Conservation (phyloP, 768 basidiomycete species). For the Zangia roseola region DNA sequence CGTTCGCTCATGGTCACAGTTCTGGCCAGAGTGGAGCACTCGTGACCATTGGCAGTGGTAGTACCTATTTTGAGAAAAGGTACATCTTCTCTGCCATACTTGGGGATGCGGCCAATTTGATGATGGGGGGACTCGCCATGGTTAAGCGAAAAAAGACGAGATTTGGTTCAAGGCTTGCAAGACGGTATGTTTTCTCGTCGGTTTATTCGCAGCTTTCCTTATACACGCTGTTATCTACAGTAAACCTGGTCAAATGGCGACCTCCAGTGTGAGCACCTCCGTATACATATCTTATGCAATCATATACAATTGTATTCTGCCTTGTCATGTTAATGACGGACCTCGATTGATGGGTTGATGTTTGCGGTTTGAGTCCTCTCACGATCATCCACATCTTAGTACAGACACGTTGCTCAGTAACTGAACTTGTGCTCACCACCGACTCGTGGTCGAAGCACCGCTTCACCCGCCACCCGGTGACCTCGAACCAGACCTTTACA, state of each 20-base stretch:
- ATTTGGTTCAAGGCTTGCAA: slow-evolving; percentile 88
- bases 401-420: no score
- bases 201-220: not conserved
- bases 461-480: no score
- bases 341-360: no score
- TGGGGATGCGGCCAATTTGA: slow-evolving; percentile 62
- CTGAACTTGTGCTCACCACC: no score
- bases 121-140: slow-evolving; percentile 93
- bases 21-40: no score
- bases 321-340: not conserved
- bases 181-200: slow-evolving; percentile 53
- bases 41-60: slow-evolving; percentile 71
- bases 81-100: slow-evolving; percentile 34
- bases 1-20: no score
- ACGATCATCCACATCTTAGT: no score
- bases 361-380: no score
- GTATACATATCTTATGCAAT: not conserved
- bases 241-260: slow-evolving; percentile 96
- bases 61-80: slow-evolving; percentile 70
- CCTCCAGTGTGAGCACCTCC: not conserved
- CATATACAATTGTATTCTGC: not conserved
- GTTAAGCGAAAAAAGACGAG: slow-evolving; percentile 99
- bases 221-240: slow-evolving; percentile 38
- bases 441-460: no score
- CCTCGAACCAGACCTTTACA: no score